Conservation (phyloP, 2,329 filamentous ascomycete genomes). For the Akanthomyces dipterigenus region DNA sequence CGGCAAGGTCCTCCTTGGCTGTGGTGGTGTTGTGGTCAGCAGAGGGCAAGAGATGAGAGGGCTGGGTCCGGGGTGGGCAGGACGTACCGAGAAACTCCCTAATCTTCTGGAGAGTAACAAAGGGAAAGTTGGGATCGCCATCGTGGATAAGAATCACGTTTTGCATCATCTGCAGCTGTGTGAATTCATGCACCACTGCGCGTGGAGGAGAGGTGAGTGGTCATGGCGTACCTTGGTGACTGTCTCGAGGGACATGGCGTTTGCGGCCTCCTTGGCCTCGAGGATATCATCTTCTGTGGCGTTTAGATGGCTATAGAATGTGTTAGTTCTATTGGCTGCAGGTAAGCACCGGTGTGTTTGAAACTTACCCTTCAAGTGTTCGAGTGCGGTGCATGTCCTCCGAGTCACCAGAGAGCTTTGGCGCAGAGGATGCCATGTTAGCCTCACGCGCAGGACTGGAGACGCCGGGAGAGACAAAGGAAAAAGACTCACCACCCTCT, state of each 20-base stretch:
- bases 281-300: slow-evolving; percentile 24
- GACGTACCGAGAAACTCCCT: slow-evolving; percentile 28
- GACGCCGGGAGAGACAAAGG: too few relatives aligned
- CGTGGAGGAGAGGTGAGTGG: not conserved
- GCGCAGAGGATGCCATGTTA: not conserved
- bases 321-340: not conserved
- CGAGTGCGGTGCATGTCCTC: not conserved
- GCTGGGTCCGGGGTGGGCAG: not conserved
- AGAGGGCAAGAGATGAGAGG: not conserved
- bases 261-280: slow-evolving; percentile 24
- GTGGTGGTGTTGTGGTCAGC: not conserved
- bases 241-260: slow-evolving; percentile 19
- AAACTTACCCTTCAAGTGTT: slow-evolving; percentile 8
- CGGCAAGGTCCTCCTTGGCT: slow-evolving; percentile 17
- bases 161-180: slow-evolving; percentile 23
- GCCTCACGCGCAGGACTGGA: not conserved
- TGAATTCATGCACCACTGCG: not conserved
- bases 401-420: not conserved
- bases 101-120: slow-evolving; percentile 31
- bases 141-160: slow-evolving; percentile 35
- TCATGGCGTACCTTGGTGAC: slow-evolving; percentile 14
- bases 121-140: slow-evolving; percentile 39
- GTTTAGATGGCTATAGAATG: slow-evolving; percentile 16
- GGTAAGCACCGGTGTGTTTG: too few relatives aligned
- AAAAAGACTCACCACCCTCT: not conserved